Evolutionary conservation across 2,329 filamentous ascomycete genomes (phyloP), one percentile per base, ranked within the genome.

Genomic region (Ceratocystis alfenasii): DNA sequence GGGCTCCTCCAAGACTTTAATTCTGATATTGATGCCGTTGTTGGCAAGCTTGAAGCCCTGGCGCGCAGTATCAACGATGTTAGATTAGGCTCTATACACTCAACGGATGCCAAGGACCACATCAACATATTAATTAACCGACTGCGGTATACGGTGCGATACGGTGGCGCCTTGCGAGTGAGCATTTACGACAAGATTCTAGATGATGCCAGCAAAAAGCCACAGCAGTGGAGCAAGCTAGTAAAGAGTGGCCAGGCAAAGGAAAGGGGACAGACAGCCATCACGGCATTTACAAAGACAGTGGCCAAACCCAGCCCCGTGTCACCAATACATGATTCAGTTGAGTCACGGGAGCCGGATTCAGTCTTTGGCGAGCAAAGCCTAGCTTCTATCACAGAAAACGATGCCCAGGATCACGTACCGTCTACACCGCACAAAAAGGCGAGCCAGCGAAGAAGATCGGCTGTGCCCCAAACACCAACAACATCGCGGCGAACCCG

Each of bases 111-210:
- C 12, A 96, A 95, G 75, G 85, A 85, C 65, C 80, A 81, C 10
- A 79, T 95, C 48, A 88, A 95, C 71, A 81, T 85, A 66, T 76
- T 96, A n/a, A 81, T 86, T 67, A 85, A 88, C 71, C 83, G 92
- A 65, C 78, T 96, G 15, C 76, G 85, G 60, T 85, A 87, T 72
- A 81, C 83, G 2, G 86, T 93, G 61, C 81, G 90, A 62, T 88
- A 88, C 10, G 82, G 81, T 70, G 79, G 78, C 59, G 80, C 77
- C 62, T 78, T 78, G 10, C 83, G 80, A 71, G 78, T 77, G 67
- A 80, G 77, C 69, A 78, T 83, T 3, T 83, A 81, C 69, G 79
- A 79, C 33, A 28, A 75, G 3, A 71, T 68, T 3, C 68, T 68
- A 61, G 44, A 50, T 15, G 10, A 20, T 30, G 62, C 62, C 1